Evolutionary conservation across 2,329 filamentous ascomycete genomes (phyloP), one percentile per base, ranked within the genome.

Genomic region (Aaosphaeria pasadenensis): DNA sequence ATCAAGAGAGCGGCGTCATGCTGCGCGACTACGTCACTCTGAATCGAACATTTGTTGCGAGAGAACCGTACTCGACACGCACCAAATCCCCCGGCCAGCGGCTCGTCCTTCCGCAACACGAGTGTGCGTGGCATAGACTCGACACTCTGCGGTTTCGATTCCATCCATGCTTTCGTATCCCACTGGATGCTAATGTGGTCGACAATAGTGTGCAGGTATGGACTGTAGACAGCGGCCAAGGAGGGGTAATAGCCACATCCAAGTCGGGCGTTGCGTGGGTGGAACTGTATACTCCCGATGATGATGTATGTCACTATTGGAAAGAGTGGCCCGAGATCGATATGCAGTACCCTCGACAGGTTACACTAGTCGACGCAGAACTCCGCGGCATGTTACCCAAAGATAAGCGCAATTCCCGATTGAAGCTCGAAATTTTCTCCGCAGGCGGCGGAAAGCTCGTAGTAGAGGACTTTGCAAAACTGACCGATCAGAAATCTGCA

Each of bases 1-100:
- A 95, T 64, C 90, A 95, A 64, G 89, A 94, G 63, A 87, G 77
- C 30, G 92, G 94, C n/a, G 79, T 97, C 52, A 97, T 97, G 92
- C 76, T 91, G 44, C 81, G 89, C 47, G 92, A 96, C 67, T 96
- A 95, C 66, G 83, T 91, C 31, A 85, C 79, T 2, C 74, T 97
- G 9, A 95, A 94, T 69, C 84, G 92, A 29, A 87, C 87, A 1
- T 97, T 96, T 66, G 78, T 88, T 41, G 81, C 82, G 31, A 83
- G 87, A 38, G 92, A 96, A 68, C 84, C 90, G 1, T 96, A 87
- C 64, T 94, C 88, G 2, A 96, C 90, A 3, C 82, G 91, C 41
- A 96, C 90, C 2, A 90, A 89, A 64, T 86, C 86, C 39, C 90
- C 88, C 59, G 91, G 91, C 2, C 71, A 81, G 50, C 86, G 87